Evolutionary conservation across 2,329 filamentous ascomycete species (phyloP), one percentile per base, ranked within the genome.

Genomic region (Cladobotryum protrusum): DNA sequence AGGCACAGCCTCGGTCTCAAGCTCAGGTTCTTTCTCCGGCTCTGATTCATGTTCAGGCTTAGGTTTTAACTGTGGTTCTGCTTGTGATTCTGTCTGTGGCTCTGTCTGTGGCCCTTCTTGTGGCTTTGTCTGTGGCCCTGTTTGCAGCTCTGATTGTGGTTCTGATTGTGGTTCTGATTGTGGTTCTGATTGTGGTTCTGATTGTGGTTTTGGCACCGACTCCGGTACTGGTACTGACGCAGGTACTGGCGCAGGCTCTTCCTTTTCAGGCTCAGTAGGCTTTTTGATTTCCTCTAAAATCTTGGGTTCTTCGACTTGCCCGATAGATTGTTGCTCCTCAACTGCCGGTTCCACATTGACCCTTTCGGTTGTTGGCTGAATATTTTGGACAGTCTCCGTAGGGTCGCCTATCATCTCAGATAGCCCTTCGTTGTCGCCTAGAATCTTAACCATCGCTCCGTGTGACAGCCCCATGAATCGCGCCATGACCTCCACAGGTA

Each of bases 381-480:
- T 17, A 24, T 8, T 37, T 37, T 3, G 20, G 20, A 19, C 13
- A 17, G n/a, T 14, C 13, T 19, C 37, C 12, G 45, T 44, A n/a
- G 57, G 29, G 13, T 65, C 53, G n/a, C 72, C 72, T 7, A 78
- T 57, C 62, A 77, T 68, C 15, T 70, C 66, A 13, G 63, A 52
- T 32, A 80, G 54, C 4, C 65, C 68, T 45, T 77, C 72, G 2
- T 65, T 57, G 45, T 78, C 72, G 3, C 67, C 70, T 8, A 77
- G 59, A 45, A 81, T 67, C 47, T 69, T 70, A 5, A 72, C 67
- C 62, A 77, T 67, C 5, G 75, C 72, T 36, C 76, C 72, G 43
- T 80, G 69, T 0, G 76, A 72, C 15, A 77, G 58, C 7, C 70
- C 63, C 3, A 73, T 73, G 53, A 76, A 78, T 3, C 73, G 72